Conservation (phyloP, 345 rosid species). For the Eucalyptus curtisii region DNA sequence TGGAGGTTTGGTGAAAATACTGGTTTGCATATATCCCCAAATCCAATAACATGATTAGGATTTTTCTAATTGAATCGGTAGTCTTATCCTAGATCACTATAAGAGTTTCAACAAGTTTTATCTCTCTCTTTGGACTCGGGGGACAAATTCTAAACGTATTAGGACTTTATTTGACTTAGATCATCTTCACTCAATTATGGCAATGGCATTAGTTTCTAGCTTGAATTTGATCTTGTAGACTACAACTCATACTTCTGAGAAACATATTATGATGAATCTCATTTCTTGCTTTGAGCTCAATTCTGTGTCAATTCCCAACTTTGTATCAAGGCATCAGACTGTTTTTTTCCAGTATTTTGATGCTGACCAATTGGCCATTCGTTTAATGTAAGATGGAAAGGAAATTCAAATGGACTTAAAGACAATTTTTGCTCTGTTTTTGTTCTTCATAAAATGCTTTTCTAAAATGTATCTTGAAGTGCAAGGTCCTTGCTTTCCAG, state of each 20-base stretch:
- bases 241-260: accelerated
- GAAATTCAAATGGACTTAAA: neutral
- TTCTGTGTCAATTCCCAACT: neutral
- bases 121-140: no score
- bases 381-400: neutral
- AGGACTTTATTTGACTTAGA: neutral
- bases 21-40: no score
- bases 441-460: neutral
- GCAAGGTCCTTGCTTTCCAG: no score
- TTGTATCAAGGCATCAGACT: neutral
- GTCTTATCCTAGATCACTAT: no score
- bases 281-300: neutral
- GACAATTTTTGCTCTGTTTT: neutral
- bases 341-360: neutral
- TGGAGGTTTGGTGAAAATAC: no score
- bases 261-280: neutral
- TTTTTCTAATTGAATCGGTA: no score
- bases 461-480: neutral
- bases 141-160: accelerated
- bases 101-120: no score
- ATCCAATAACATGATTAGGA: no score
- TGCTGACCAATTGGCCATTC: neutral
- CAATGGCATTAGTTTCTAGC: neutral
- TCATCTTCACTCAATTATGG: neutral
- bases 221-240: neutral